Evolutionary conservation across 2,329 filamentous ascomycete genomes (phyloP), one percentile per base, ranked within the genome.

Genomic region (Alternaria brassicicola): DNA sequence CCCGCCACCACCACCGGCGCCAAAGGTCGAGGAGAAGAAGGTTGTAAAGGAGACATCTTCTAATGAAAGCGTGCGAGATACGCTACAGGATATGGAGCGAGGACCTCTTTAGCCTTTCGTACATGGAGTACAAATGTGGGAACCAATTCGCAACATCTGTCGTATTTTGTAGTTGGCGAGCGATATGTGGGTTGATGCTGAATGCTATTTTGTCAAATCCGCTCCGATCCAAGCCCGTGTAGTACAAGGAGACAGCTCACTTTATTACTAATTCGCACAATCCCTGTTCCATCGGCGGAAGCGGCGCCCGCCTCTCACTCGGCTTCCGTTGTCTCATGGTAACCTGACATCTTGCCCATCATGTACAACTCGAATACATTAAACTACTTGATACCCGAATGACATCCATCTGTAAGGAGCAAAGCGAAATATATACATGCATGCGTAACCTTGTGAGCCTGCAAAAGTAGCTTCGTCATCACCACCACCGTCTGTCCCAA

Each of bases 31-130:
- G 13, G 35, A 57, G 28, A 53, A 59, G 9, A 63, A 62, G 41
- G 48, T 48, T 3, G 48, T 49, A 8, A 58, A 45, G n/a, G 62
- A 62, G n/a, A 49, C 52, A 0, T 67, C 65, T 1, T 52, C 60
- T 1, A 52, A 45, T 13, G 56, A 57, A 8, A 64, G 66, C 35
- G 47, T 57, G 15, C 60, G 54, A 21, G 59, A 57, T 36, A 59
- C 62, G 2, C 45, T 63, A 23, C 31, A 61, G 6, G 67, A 69
- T 23, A 17, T 71, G 25, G 68, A 71, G 31, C 62, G 61, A 25
- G 67, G 68, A 6, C 61, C 62, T 4, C 31, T 52, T 15, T 58
- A 35, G 21, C 15, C n/a, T 35, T 3, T 23, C 28, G 33, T 30
- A 1, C 8, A n/a, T 12, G 6, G 12, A 10, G 17, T 17, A 46